Evolutionary conservation across 495 filamentous ascomycete species (phyloP).

Genomic region (Penicillium bialowiezense): DNA sequence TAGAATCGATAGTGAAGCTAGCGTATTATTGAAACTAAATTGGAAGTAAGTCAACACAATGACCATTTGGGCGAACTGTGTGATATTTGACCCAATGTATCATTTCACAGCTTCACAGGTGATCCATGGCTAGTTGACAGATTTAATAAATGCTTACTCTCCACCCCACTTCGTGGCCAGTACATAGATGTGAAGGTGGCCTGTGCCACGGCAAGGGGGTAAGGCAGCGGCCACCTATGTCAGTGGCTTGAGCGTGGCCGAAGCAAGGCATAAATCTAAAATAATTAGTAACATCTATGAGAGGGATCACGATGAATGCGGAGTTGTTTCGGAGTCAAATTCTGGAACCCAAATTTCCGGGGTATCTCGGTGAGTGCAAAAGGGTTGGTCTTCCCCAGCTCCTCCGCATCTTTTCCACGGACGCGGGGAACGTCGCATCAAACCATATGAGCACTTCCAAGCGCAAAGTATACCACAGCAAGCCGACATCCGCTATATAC

Average conservation of each 20-base stretch:
- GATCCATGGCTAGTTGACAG: slow-evolving; percentile 4
- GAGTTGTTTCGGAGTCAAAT: not conserved
- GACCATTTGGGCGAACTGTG: too few relatives aligned
- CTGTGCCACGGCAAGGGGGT: slow-evolving; percentile 3
- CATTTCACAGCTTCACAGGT: too few relatives aligned
- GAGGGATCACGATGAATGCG: not conserved
- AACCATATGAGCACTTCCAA: too few relatives aligned
- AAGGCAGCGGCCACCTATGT: not conserved
- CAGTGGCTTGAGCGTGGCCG: slow-evolving; percentile 2
- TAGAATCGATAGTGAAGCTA: too few relatives aligned
- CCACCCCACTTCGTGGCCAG: too few relatives aligned
- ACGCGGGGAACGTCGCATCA: slow-evolving; percentile 4
- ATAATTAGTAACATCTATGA: not conserved
- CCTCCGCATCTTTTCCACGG: slow-evolving; percentile 7
- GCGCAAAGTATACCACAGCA: too few relatives aligned
- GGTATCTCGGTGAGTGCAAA: slow-evolving; percentile 3
- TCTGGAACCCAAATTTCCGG: not conserved
- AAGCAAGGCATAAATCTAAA: not conserved
- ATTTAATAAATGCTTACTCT: not conserved
- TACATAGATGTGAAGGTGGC: not conserved
- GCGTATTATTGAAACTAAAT: too few relatives aligned
- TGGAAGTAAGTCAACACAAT: too few relatives aligned
- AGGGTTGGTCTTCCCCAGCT: slow-evolving; percentile 1
- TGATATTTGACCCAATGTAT: too few relatives aligned
- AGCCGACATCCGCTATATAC: not conserved